phyloP scores from a whole-genome alignment of 257 asterid genomes.

The Solanum peruvianum region DNA sequence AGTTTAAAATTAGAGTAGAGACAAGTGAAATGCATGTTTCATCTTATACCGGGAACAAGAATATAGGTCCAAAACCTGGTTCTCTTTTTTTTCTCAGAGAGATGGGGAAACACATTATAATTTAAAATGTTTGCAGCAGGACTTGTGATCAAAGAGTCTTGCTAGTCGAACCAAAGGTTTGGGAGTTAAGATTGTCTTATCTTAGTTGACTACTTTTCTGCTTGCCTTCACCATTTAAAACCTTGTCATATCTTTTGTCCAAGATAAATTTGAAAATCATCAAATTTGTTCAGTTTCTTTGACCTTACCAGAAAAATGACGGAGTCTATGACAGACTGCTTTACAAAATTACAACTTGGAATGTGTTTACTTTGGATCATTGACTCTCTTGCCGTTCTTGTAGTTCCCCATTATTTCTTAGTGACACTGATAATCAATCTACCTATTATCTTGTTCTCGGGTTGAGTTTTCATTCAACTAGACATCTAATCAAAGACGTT shows the following conservation, averaged over 20 bases:
- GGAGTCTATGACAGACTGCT: background rate
- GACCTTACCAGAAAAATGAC: background rate
- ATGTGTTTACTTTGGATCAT: background rate
- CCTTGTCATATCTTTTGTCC: background rate
- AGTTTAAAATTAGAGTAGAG: background rate
- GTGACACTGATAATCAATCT: background rate
- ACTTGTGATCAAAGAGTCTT: background rate
- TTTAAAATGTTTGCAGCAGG: background rate
- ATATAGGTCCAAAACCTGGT: background rate
- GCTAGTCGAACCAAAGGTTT: background rate
- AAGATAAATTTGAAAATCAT: background rate
- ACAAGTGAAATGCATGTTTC: background rate
- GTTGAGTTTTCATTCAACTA: background rate
- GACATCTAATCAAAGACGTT: background rate
- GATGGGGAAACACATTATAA: background rate
- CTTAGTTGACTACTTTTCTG: background rate
- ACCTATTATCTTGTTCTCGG: background rate
- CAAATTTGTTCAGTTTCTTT: background rate
- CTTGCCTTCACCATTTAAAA: background rate
- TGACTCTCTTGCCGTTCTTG: background rate
- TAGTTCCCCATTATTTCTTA: background rate
- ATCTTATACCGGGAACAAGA: background rate
- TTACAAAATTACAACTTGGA: background rate
- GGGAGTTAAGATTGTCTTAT: background rate
- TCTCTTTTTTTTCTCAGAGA: background rate